Percentiles rank a stretch among this genome's conserved stretches.
Conservation (phyloP, 2,329 filamentous ascomycete genomes). For the Lasiodiplodia theobromae region DNA sequence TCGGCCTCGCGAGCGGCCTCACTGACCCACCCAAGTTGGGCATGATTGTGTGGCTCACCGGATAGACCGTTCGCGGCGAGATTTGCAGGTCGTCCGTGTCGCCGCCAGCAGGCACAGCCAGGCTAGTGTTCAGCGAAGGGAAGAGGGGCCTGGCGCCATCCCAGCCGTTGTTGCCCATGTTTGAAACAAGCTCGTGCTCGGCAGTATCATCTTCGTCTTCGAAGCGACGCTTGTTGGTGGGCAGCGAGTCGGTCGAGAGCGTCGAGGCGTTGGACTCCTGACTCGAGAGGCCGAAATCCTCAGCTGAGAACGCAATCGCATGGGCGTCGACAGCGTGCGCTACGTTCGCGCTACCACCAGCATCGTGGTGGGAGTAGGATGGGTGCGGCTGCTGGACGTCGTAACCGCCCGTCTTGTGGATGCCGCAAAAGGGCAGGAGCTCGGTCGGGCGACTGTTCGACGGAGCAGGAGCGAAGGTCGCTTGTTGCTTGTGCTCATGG, state of each 20-base stretch:
- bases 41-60: slow-evolving; percentile 32
- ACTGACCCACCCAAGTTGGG: slow-evolving; percentile 29
- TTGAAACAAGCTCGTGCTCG: not conserved
- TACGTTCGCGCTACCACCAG: slow-evolving; percentile 42
- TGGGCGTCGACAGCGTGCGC: slow-evolving; percentile 29
- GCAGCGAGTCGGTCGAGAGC: slow-evolving; percentile 38
- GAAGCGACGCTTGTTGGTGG: slow-evolving; percentile 51
- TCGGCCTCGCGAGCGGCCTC: slow-evolving; percentile 44
- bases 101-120: slow-evolving; percentile 32
- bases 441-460: slow-evolving; percentile 57
- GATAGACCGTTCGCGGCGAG: slow-evolving; percentile 39
- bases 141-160: slow-evolving; percentile 9
- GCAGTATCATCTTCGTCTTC: slow-evolving; percentile 42
- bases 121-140: slow-evolving; percentile 35
- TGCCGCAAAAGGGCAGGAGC: slow-evolving; percentile 80
- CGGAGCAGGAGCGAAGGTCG: not conserved
- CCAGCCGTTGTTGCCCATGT: slow-evolving; percentile 35
- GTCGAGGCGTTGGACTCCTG: slow-evolving; percentile 41
- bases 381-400: slow-evolving; percentile 46
- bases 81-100: slow-evolving; percentile 46
- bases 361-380: slow-evolving; percentile 48
- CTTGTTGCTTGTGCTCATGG: not conserved
- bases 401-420: slow-evolving; percentile 73
- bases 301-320: slow-evolving; percentile 37
- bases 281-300: slow-evolving; percentile 44